phyloP scores from a whole-genome alignment of 1,139 yeast species.

The Yamadazyma jaroonii region DNA sequence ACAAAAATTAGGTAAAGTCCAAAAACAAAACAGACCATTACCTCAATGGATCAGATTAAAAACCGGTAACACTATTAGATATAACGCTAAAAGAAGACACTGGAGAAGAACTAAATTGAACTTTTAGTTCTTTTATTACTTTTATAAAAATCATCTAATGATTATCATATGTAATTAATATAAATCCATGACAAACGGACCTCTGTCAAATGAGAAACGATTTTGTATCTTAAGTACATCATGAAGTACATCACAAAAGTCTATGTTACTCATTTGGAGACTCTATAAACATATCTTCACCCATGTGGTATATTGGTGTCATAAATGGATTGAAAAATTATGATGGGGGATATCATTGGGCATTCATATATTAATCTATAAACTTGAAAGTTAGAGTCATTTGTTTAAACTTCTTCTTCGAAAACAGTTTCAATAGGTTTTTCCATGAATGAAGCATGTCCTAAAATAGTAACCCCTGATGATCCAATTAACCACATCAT shows the following conservation, averaged over 20 bases:
- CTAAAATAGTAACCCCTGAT: conserved; percentile 77
- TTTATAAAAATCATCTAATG: conserved; percentile 5
- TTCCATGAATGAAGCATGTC: conserved; percentile 94
- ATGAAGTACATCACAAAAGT: too few relatives aligned
- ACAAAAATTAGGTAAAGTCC: conserved; percentile 99
- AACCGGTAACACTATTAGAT: conserved; percentile 97
- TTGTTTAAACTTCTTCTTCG: conserved; percentile 65
- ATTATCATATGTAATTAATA: conserved; percentile 22
- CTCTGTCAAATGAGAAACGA: too few relatives aligned
- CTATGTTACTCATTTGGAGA: too few relatives aligned
- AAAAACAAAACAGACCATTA: conserved; percentile 99
- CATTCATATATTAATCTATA: conserved; percentile 10
- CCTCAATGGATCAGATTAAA: conserved; percentile 99
- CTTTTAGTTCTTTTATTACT: conserved; percentile 37
- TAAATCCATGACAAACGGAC: conserved; percentile 5
- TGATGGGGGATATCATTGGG: too few relatives aligned
- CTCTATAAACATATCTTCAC: too few relatives aligned
- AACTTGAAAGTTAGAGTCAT: too few relatives aligned
- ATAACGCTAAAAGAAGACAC: conserved; percentile 99
- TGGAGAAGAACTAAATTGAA: conserved; percentile 99
- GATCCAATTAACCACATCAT: conserved; percentile 97
- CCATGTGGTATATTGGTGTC: too few relatives aligned
- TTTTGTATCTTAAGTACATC: too few relatives aligned
- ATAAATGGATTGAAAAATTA: too few relatives aligned
- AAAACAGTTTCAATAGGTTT: conserved; percentile 97